phyloP scores from a whole-genome alignment of 2,329 filamentous ascomycete species.

The Cladosporium sp. region DNA sequence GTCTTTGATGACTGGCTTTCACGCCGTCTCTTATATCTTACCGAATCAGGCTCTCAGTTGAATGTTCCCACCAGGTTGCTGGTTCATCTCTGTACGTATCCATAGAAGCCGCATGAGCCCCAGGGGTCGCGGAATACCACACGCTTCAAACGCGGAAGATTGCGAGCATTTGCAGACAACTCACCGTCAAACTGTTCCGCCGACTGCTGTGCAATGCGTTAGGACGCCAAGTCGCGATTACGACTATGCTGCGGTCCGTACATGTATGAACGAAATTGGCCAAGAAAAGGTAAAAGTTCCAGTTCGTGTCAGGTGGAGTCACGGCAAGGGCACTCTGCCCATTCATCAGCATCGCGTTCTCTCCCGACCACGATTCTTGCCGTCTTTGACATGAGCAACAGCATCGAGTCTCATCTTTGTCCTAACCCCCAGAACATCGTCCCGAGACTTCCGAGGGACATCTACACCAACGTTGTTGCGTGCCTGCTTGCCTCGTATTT shows the following conservation, averaged over 20 bases:
- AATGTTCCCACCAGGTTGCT: background rate
- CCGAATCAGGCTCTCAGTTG: background rate
- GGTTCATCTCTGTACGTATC: background rate
- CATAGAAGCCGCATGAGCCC: background rate
- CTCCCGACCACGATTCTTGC: background rate
- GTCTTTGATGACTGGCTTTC: background rate
- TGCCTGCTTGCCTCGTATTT: background rate
- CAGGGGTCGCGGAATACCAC: background rate
- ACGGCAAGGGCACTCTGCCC: background rate
- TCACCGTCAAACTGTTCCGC: background rate
- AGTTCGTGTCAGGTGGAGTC: background rate
- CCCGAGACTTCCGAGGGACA: background rate
- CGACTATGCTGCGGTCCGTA: background rate
- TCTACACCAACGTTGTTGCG: background rate
- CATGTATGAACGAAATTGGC: background rate
- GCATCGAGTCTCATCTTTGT: background rate
- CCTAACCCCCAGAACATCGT: background rate
- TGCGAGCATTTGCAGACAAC: background rate
- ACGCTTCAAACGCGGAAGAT: background rate
- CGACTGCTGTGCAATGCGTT: background rate
- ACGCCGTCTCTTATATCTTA: background rate
- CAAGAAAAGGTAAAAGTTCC: background rate
- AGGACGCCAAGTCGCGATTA: background rate
- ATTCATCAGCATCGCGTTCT: background rate
- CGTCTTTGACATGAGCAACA: background rate